These are phyloP conservation scores for Diplodia sapinea DNA, from an alignment of 2,329 filamentous ascomycete species.

Conservation along the genomic window DNA sequence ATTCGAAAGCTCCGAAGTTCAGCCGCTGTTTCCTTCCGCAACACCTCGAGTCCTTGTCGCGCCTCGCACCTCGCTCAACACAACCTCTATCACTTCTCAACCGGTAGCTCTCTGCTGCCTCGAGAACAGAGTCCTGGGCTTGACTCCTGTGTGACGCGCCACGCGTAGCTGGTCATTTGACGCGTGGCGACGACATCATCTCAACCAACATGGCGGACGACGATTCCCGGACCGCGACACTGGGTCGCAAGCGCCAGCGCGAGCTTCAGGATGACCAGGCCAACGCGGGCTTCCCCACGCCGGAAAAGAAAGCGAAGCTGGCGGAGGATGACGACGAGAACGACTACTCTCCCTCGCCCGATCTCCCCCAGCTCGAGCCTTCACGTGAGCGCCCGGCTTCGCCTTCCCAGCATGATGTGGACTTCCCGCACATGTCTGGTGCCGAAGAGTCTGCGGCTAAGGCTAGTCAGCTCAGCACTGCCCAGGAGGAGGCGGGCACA, in stretches of 20 bases:
- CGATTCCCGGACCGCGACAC: slow-evolving; percentile 55
- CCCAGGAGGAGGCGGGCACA: background rate
- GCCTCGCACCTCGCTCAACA: background rate
- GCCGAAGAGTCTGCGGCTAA: slow-evolving; percentile 1
- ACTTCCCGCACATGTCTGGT: slow-evolving; percentile 21
- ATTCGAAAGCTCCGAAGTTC: slow-evolving; percentile 3
- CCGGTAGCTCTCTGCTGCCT: background rate
- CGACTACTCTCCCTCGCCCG: slow-evolving; percentile 16
- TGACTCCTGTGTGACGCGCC: background rate
- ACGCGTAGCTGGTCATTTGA: background rate
- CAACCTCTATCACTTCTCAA: background rate
- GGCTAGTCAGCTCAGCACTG: slow-evolving; percentile 11
- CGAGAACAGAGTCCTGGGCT: background rate
- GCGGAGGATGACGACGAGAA: slow-evolving; percentile 7
- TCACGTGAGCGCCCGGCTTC: slow-evolving; percentile 16
- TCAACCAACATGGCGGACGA: slow-evolving; percentile 28
- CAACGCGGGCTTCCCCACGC: background rate
- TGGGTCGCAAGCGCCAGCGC: slow-evolving; percentile 48
- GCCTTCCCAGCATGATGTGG: background rate
- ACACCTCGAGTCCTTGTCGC: background rate
- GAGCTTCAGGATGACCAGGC: slow-evolving; percentile 4
- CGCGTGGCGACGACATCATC: slow-evolving; percentile 3
- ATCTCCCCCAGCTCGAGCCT: slow-evolving; percentile 1
- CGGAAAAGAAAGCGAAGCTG: slow-evolving; percentile 21
- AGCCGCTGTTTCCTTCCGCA: background rate